These are phyloP conservation scores for Phlegmacium glaucopus DNA, from an alignment of 768 basidiomycete genomes.

Conservation along the genomic window DNA sequence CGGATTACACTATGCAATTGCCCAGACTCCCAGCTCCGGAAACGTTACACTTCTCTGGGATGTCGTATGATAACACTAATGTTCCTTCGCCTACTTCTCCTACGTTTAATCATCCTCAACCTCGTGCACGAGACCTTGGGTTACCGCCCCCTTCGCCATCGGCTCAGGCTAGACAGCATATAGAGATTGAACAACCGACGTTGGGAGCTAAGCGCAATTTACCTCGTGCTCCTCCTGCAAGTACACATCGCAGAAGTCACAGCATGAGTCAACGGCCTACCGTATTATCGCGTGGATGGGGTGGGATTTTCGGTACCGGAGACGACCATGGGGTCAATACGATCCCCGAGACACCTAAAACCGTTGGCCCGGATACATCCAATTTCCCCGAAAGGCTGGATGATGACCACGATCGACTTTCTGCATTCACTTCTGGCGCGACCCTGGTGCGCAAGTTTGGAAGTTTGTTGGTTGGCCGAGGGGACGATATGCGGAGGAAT, in stretches of 20 bases:
- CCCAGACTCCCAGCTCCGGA: slow-evolving; percentile 80
- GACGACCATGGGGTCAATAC: slow-evolving; percentile 40
- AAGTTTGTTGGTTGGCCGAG: slow-evolving; percentile 54
- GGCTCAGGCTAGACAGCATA: slow-evolving; percentile 22
- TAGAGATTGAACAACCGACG: slow-evolving; percentile 28
- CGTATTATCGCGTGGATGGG: slow-evolving; percentile 48
- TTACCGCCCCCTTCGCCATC: slow-evolving; percentile 42
- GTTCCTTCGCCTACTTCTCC: slow-evolving; percentile 60
- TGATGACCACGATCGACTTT: slow-evolving; percentile 27
- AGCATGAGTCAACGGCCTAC: slow-evolving; percentile 76
- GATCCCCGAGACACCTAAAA: slow-evolving; percentile 44
- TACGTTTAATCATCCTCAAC: slow-evolving; percentile 50
- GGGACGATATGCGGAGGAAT: slow-evolving; percentile 34
- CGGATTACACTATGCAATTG: slow-evolving; percentile 81
- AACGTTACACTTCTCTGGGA: slow-evolving; percentile 75
- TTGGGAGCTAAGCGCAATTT: slow-evolving; percentile 24
- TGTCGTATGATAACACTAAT: slow-evolving; percentile 67
- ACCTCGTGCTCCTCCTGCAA: slow-evolving; percentile 72
- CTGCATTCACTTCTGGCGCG: slow-evolving; percentile 54
- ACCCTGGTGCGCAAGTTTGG: slow-evolving; percentile 80
- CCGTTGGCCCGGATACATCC: slow-evolving; percentile 62
- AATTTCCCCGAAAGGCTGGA: slow-evolving; percentile 47
- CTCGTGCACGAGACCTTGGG: slow-evolving; percentile 66
- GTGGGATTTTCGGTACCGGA: slow-evolving; percentile 53
- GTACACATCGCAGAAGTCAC: slow-evolving; percentile 79